phyloP scores from a whole-genome alignment of 768 basidiomycete genomes.

The Boletus edulis region DNA sequence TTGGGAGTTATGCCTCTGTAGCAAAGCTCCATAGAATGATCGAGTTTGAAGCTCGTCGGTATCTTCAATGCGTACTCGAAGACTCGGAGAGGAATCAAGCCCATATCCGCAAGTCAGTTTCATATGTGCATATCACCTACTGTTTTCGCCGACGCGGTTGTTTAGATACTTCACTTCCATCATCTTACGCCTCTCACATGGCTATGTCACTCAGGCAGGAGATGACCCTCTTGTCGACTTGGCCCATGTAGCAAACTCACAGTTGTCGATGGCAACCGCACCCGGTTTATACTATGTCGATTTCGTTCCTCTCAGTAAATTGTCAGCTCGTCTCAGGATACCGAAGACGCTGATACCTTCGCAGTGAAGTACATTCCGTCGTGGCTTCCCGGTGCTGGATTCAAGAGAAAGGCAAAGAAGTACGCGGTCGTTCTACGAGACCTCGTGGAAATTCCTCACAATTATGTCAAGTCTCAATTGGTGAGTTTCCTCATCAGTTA shows the following conservation, averaged over 20 bases:
- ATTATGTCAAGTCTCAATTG: conserved; percentile 14
- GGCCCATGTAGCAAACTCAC: conserved; percentile 26
- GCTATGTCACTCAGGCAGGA: conserved; percentile 34
- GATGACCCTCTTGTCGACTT: conserved; percentile 37
- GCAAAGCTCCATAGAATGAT: not conserved
- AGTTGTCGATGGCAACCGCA: conserved; percentile 12
- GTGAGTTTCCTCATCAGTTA: not conserved
- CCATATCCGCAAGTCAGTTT: conserved; percentile 1
- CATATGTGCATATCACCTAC: not conserved
- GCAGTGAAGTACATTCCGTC: conserved; percentile 26
- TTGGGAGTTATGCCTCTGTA: not conserved
- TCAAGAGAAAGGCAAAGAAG: conserved; percentile 12
- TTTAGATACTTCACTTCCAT: conserved; percentile 16
- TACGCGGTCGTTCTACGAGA: conserved; percentile 5
- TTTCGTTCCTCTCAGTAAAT: conserved; percentile 18
- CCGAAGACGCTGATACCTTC: not conserved
- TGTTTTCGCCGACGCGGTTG: not conserved
- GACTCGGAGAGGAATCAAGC: not conserved
- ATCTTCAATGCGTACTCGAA: not conserved
- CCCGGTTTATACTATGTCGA: conserved; percentile 16
- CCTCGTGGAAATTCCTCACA: conserved; percentile 13
- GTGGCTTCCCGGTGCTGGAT: conserved; percentile 22
- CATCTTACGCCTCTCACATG: conserved; percentile 38
- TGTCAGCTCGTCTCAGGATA: not conserved
- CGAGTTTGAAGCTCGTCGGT: not conserved